Evolutionary conservation across 75 land plant species (phyloP), one percentile per base, ranked within the genome.

Genomic region (Cupressus sempervirens): DNA sequence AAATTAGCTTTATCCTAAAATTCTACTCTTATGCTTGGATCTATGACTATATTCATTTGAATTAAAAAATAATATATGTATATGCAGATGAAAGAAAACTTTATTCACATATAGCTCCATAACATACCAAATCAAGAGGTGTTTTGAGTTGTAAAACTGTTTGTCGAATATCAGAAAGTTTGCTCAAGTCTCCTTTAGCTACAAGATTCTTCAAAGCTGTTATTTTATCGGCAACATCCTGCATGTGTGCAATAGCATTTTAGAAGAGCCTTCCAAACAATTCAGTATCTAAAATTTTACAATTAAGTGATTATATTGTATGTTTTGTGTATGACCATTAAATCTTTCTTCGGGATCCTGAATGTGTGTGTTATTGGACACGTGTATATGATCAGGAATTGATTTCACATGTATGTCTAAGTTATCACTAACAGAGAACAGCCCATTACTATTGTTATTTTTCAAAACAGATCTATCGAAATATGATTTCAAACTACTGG

Each of bases 61-160:
- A 76, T 36, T 75, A 36, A 20, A 76, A 18, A 76, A 76, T 7
- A 76, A 8, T 0, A 74, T 18, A 6, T 76, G 41, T 40, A 76
- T 43, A 38, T 7, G 38, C 23, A 18, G 16, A 81, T 14, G 35
- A 81, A 81, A 48, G 6, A 3, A 32, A 38, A 81, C 43, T 45
- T 45, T 81, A 9, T 11, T 16, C 56, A n/a, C 29, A 35, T 81
- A 48, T 81, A 81, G 45, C 26, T 45, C 29, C 30, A 29, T 7
- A 36, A 54, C 84, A 36, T 83, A 83, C 84, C 84, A 83, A 26
- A 23, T 83, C 40, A 68, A 38, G 1, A 83, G 84, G 84, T 83
- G 84, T 41, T 40, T 52, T 83, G 10, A 83, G 72, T 41, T 83
- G 75, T 41, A 83, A 38, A 62, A 83, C 73, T 34, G 72, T 36